Evolutionary conservation across 495 filamentous ascomycete species (phyloP).

Genomic region (Hypoxylon fragiforme): DNA sequence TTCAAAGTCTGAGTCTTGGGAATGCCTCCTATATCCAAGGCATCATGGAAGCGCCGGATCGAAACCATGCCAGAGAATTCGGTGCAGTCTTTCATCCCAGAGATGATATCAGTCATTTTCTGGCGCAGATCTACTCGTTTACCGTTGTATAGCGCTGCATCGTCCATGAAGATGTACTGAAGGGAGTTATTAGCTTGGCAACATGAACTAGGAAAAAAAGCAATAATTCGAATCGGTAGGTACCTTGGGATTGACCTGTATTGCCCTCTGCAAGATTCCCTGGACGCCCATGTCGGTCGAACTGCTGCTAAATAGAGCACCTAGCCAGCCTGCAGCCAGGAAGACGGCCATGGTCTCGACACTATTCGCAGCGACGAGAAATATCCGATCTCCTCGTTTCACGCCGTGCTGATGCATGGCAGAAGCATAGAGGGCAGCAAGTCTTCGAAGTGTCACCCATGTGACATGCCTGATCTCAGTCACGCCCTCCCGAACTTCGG

Average conservation of each 20-base stretch:
- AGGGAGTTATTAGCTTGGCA: constrained; percentile 2
- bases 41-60: constrained; percentile 64
- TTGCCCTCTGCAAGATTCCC: constrained; percentile 71
- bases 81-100: constrained; percentile 58
- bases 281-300: constrained; percentile 81
- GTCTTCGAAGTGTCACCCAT: constrained; percentile 62
- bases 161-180: constrained; percentile 74
- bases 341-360: constrained; percentile 71
- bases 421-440: constrained; percentile 58
- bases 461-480: constrained; percentile 59
- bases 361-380: constrained; percentile 71
- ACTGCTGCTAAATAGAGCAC: constrained; percentile 69
- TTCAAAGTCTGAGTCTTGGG: constrained; percentile 57
- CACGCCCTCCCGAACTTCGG: constrained; percentile 72
- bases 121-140: constrained; percentile 68
- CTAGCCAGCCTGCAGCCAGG: constrained; percentile 65
- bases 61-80: constrained; percentile 66
- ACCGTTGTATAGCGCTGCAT: constrained; percentile 76
- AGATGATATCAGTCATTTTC: constrained; percentile 70
- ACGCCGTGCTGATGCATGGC: constrained; percentile 68
- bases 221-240: too few species aligned
- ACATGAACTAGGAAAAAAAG: too few species aligned
- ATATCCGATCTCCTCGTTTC: constrained; percentile 68
- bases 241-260: constrained; percentile 69
- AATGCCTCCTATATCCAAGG: constrained; percentile 61